Conservation (phyloP, 306 rosid genomes). For the Quercus alba region DNA sequence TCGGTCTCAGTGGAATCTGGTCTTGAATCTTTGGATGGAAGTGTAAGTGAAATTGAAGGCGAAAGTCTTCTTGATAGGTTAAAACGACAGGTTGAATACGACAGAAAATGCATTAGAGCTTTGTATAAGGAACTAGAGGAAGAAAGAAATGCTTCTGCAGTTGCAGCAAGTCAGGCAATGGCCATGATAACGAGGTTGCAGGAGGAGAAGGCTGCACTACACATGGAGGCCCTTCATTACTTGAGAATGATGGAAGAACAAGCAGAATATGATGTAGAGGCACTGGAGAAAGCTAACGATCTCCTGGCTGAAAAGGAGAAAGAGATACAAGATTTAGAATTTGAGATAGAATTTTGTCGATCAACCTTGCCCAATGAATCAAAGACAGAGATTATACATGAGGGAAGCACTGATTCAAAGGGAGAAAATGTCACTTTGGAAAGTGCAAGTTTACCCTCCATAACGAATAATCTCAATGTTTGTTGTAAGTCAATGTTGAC, state of each 20-base stretch:
- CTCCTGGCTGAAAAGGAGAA: conserved; percentile 75
- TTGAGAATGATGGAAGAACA: conserved; percentile 98
- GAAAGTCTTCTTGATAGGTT: conserved; percentile 46
- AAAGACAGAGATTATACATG: conserved; percentile 9
- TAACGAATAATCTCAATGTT: conserved; percentile 8
- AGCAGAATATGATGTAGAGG: conserved; percentile 86
- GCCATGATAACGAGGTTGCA: conserved; percentile 95
- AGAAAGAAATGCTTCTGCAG: conserved; percentile 80
- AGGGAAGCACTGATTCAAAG: conserved; percentile 26
- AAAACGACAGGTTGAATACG: conserved; percentile 51
- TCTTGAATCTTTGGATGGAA: conserved; percentile 59
- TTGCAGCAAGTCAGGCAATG: conserved; percentile 87
- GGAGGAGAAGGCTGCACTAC: conserved; percentile 87
- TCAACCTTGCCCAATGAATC: conserved; percentile 25
- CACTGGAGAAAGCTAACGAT: conserved; percentile 73
- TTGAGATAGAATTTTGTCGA: conserved; percentile 64
- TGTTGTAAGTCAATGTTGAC: conserved; percentile 22
- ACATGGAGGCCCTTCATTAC: conserved; percentile 88
- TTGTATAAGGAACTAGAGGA: conserved; percentile 72
- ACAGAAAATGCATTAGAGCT: conserved; percentile 48
- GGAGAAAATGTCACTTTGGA: conserved; percentile 27
- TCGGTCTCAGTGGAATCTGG: conserved; percentile 47
- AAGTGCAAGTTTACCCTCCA: conserved; percentile 17
- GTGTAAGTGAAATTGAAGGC: conserved; percentile 67
- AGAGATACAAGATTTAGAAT: conserved; percentile 77